These are phyloP conservation scores for Vitis hybrid DNA, from an alignment of 177 flowering plant genomes.

Conservation along the genomic window DNA sequence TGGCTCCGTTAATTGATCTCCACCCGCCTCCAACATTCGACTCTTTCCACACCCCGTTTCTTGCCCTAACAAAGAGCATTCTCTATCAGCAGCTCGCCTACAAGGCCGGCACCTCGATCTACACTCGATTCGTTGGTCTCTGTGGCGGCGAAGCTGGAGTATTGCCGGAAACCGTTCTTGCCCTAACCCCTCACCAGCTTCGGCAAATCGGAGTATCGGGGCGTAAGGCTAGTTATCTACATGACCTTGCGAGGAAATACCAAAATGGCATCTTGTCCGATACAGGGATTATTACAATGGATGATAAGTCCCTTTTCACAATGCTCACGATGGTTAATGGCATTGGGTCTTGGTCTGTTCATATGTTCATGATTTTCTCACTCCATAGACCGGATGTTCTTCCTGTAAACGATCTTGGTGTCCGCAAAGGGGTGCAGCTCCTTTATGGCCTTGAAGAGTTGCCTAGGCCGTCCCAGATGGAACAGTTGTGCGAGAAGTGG, in stretches of 20 bases:
- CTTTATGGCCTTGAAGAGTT: constrained; percentile 67
- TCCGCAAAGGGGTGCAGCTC: constrained; percentile 85
- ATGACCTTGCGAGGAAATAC: constrained; percentile 88
- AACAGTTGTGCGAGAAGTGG: constrained; percentile 90
- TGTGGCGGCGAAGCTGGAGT: constrained; percentile 84
- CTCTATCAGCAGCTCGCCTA: constrained; percentile 92
- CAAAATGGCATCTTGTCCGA: constrained; percentile 78
- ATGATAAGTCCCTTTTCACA: constrained; percentile 81
- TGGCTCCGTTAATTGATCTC: constrained; percentile 58
- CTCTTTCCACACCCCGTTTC: constrained; percentile 66
- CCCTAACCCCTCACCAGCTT: constrained; percentile 68
- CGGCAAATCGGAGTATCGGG: constrained; percentile 92
- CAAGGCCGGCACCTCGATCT: constrained; percentile 89
- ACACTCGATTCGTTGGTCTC: constrained; percentile 73
- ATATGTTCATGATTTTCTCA: constrained; percentile 97
- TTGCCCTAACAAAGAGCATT: constrained; percentile 75
- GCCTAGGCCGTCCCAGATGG: constrained; percentile 98
- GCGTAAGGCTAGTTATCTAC: constrained; percentile 85
- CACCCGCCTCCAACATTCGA: constrained; percentile 73
- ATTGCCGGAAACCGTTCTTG: constrained; percentile 61
- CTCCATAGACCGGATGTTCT: constrained; percentile 95
- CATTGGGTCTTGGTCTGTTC: constrained; percentile 96
- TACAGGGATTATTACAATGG: constrained; percentile 69
- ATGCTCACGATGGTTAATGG: constrained; percentile 99
- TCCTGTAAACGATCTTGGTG: constrained; percentile 80